phyloP scores from a whole-genome alignment of 495 filamentous ascomycete species.

The Aspergillus steynii region DNA sequence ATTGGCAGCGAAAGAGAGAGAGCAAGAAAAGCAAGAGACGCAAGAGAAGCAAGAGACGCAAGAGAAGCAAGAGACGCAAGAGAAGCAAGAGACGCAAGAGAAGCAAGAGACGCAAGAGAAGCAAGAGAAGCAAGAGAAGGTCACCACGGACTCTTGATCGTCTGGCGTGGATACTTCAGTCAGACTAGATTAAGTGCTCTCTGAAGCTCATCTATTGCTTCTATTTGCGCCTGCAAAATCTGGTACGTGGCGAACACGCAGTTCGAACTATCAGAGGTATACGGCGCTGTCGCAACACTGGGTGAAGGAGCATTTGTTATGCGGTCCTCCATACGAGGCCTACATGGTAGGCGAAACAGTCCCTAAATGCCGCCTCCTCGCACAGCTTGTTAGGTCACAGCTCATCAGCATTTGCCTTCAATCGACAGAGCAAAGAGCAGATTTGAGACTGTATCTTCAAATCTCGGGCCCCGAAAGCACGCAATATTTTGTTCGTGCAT shows the following conservation, averaged over 20 bases:
- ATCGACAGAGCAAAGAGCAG: neutral
- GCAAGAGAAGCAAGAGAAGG: neutral
- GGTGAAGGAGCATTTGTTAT: neutral
- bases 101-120: slow-evolving; percentile 5
- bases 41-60: slow-evolving; percentile 27
- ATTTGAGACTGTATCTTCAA: too few relatives aligned
- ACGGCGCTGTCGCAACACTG: neutral
- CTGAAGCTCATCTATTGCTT: neutral
- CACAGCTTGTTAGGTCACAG: neutral
- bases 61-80: slow-evolving; percentile 9
- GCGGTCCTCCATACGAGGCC: neutral
- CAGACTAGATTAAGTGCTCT: neutral
- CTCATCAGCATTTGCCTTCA: neutral
- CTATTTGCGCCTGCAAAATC: neutral
- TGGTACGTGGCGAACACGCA: neutral
- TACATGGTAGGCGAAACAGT: neutral
- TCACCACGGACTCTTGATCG: neutral
- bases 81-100: slow-evolving; percentile 28
- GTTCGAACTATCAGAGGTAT: too few relatives aligned
- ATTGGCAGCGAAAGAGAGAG: slow-evolving; percentile 35
- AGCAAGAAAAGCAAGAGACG: slow-evolving; percentile 14
- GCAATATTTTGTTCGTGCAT: too few relatives aligned
- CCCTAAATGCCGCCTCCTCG: neutral
- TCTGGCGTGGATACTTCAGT: neutral
- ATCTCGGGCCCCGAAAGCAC: too few relatives aligned